Evolutionary conservation across 331 rosid genomes (phyloP).

Genomic region (Dryas integrifolia): DNA sequence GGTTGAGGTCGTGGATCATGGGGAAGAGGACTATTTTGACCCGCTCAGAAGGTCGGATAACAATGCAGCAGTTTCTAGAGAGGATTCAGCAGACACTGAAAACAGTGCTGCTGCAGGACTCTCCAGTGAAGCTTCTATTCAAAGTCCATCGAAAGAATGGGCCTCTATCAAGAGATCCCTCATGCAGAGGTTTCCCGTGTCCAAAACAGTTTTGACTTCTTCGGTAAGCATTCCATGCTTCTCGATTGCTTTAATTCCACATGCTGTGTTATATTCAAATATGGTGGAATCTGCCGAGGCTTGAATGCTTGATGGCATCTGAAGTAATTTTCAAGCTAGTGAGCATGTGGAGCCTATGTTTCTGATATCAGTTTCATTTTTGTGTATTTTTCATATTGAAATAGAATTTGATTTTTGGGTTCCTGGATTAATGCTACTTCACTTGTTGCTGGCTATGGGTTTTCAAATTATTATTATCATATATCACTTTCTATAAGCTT

Average conservation of each 20-base stretch:
- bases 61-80: conserved; percentile 30
- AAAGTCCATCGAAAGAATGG: conserved; percentile 66
- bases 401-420: neutral
- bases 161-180: conserved; percentile 67
- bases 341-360: neutral
- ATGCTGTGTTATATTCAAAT: neutral
- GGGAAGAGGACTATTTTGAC: conserved; percentile 54
- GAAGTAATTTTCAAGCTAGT: neutral
- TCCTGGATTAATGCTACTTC: conserved; percentile 7
- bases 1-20: conserved; percentile 46
- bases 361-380: conserved; percentile 18
- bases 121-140: conserved; percentile 33
- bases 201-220: conserved; percentile 69
- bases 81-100: conserved; percentile 28
- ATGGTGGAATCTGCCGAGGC: neutral
- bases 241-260: conserved; percentile 2
- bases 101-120: conserved; percentile 24
- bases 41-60: conserved; percentile 64
- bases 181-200: conserved; percentile 79
- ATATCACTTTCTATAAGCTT: neutral
- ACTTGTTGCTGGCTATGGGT: conserved; percentile 8
- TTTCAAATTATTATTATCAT: neutral
- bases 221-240: conserved; percentile 53
- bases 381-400: neutral
- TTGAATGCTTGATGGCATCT: neutral